Evolutionary conservation across 2,329 filamentous ascomycete species (phyloP).

Genomic region (Didymosphaeria variabile): DNA sequence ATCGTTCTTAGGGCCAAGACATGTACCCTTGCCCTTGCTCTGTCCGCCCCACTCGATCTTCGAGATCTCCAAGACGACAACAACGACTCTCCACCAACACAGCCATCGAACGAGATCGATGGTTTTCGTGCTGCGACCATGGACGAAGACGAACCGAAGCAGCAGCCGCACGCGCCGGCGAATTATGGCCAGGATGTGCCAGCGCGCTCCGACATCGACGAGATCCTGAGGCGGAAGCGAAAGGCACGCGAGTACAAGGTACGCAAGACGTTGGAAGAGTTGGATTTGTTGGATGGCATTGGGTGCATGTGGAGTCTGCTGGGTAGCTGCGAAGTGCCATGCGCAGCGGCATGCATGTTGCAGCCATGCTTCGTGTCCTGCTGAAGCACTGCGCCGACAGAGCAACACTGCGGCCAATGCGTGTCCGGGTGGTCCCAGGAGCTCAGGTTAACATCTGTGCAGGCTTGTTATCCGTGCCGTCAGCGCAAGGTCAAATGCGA

Average conservation of each 20-base stretch:
- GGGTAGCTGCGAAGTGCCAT: background rate
- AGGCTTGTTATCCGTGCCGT: conserved; percentile 61
- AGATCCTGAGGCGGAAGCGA: conserved; percentile 59
- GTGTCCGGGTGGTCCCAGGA: background rate
- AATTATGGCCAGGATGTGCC: conserved; percentile 44
- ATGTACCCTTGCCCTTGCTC: conserved; percentile 3
- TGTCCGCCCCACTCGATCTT: conserved; percentile 13
- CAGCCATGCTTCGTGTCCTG: background rate
- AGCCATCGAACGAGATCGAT: conserved; percentile 25
- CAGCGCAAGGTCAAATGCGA: conserved; percentile 60
- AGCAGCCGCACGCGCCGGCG: conserved; percentile 32
- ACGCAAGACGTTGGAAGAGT: conserved; percentile 21
- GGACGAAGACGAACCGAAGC: conserved; percentile 40
- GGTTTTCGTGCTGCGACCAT: conserved; percentile 32
- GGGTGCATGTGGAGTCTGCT: background rate
- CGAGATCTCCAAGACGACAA: conserved; percentile 12
- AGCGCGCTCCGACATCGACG: conserved; percentile 58
- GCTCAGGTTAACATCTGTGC: conserved; percentile 27
- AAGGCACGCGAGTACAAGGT: conserved; percentile 62
- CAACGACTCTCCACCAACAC: conserved; percentile 24
- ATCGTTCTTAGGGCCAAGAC: conserved; percentile 1
- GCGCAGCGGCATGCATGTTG: background rate
- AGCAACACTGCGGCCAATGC: conserved; percentile 1
- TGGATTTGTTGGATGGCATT: background rate
- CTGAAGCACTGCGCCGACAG: conserved; percentile 2